A percentile compares a stretch with the other conserved stretches of the same genome.
Evolutionary conservation across 768 basidiomycete genomes (phyloP).

Genomic region (Tricholoma flavovirens): DNA sequence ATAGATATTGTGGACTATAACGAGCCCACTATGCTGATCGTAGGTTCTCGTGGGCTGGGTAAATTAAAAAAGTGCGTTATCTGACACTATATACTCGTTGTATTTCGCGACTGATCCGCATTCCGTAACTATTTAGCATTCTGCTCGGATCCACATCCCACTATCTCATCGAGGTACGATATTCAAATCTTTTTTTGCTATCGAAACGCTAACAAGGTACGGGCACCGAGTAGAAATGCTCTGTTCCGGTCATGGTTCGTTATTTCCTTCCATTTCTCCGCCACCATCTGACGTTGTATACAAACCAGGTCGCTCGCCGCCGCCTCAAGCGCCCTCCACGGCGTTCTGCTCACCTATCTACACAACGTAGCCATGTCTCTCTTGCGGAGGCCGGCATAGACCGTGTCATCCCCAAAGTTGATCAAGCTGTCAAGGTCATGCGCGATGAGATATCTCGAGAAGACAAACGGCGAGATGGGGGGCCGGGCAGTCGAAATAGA

Average conservation of each 20-base stretch:
- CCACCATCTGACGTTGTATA: neutral
- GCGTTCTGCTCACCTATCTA: constrained; percentile 74
- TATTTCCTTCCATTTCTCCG: neutral
- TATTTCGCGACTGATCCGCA: neutral
- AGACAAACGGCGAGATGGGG: constrained; percentile 44
- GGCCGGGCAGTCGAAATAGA: constrained; percentile 21
- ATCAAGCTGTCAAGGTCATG: constrained; percentile 79
- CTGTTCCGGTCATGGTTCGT: constrained; percentile 86
- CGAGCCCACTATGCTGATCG: constrained; percentile 89
- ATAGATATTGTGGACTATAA: constrained; percentile 80
- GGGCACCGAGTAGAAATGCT: constrained; percentile 58
- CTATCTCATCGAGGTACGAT: constrained; percentile 75
- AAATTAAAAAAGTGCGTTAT: constrained; percentile 78
- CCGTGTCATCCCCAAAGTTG: constrained; percentile 79
- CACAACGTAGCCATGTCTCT: constrained; percentile 75
- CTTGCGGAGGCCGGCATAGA: constrained; percentile 89
- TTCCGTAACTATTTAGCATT: constrained; percentile 48
- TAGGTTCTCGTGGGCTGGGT: constrained; percentile 87
- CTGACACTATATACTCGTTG: neutral
- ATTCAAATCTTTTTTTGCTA: neutral
- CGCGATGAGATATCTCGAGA: constrained; percentile 70
- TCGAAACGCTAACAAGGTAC: constrained; percentile 1
- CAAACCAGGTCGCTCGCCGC: constrained; percentile 63
- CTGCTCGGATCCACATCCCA: constrained; percentile 93
- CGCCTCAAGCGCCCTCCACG: constrained; percentile 84